Evolutionary conservation across 2,329 filamentous ascomycete species (phyloP).

Genomic region (Purpureocillium lavendulum): DNA sequence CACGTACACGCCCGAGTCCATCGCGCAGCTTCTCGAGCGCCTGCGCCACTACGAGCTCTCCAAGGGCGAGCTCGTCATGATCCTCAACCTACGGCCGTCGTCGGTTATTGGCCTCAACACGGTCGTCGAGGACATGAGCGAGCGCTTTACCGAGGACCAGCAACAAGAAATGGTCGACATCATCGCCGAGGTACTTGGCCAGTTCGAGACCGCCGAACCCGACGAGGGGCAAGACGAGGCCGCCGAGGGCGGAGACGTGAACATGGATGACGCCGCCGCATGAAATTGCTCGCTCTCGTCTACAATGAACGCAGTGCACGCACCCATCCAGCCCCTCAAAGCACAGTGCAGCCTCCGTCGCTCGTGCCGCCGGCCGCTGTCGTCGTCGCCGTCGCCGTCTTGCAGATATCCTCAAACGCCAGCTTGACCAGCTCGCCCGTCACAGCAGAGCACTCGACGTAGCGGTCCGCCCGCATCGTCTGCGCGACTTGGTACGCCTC

Average conservation of each 20-base stretch:
- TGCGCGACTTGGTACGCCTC: conserved; percentile 50
- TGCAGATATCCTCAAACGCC: conserved; percentile 53
- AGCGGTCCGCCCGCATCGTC: conserved; percentile 51
- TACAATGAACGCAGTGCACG: background rate
- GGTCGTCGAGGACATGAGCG: conserved; percentile 56
- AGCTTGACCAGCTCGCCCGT: conserved; percentile 50
- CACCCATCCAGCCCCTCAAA: conserved; percentile 25
- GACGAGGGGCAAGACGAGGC: conserved; percentile 12
- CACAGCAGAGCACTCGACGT: conserved; percentile 55
- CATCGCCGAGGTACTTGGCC: conserved; percentile 49
- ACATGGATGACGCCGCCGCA: conserved; percentile 27
- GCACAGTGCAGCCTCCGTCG: conserved; percentile 43
- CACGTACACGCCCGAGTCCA: conserved; percentile 43
- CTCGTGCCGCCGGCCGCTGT: conserved; percentile 41
- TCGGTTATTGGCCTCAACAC: conserved; percentile 50
- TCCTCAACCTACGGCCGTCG: conserved; percentile 56
- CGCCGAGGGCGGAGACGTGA: conserved; percentile 24
- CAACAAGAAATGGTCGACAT: conserved; percentile 49
- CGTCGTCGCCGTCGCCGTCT: conserved; percentile 41
- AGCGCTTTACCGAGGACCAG: conserved; percentile 50
- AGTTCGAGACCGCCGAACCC: conserved; percentile 27
- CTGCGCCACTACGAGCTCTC: conserved; percentile 51
- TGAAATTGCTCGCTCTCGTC: conserved; percentile 6
- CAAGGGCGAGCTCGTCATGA: conserved; percentile 62
- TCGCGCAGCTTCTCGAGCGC: conserved; percentile 44